Percentiles rank a stretch among this genome's conserved stretches.
phyloP scores from a whole-genome alignment of 768 basidiomycete species.

The Tricholoma saponaceum region DNA sequence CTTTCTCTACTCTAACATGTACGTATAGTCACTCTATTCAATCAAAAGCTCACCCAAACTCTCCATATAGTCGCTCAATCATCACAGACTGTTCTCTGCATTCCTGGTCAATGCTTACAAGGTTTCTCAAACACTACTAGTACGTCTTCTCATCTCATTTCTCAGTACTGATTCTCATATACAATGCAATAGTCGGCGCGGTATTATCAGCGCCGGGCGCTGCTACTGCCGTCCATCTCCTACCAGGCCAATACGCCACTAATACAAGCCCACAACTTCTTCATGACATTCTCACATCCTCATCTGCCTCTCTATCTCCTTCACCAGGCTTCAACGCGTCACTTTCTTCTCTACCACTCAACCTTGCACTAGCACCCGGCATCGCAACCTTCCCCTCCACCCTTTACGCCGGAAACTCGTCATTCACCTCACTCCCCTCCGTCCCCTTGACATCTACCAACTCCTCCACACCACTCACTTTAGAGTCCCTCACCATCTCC shows the following conservation, averaged over 20 bases:
- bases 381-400: slow-evolving; percentile 47
- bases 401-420: slow-evolving; percentile 51
- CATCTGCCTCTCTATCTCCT: slow-evolving; percentile 43
- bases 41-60: too few relatives aligned
- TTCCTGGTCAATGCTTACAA: slow-evolving; percentile 70
- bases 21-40: too few relatives aligned
- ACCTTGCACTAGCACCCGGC: slow-evolving; percentile 52
- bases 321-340: slow-evolving; percentile 56
- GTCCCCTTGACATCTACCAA: slow-evolving; percentile 37
- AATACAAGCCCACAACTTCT: slow-evolving; percentile 56
- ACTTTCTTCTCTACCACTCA: slow-evolving; percentile 45
- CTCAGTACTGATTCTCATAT: neutral
- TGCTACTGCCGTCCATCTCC: slow-evolving; percentile 44
- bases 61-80: too few relatives aligned
- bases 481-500: slow-evolving; percentile 51
- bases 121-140: slow-evolving; percentile 60
- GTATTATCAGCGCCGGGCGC: slow-evolving; percentile 47
- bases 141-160: slow-evolving; percentile 13
- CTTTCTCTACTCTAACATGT: too few relatives aligned
- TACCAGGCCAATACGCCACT: slow-evolving; percentile 63
- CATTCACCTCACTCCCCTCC: slow-evolving; percentile 36
- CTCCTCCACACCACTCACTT: slow-evolving; percentile 37
- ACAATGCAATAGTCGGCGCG: slow-evolving; percentile 64
- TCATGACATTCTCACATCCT: slow-evolving; percentile 50
- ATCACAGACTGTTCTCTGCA: too few relatives aligned